phyloP scores from a whole-genome alignment of 306 rosid genomes.

The Castanea sativa region DNA sequence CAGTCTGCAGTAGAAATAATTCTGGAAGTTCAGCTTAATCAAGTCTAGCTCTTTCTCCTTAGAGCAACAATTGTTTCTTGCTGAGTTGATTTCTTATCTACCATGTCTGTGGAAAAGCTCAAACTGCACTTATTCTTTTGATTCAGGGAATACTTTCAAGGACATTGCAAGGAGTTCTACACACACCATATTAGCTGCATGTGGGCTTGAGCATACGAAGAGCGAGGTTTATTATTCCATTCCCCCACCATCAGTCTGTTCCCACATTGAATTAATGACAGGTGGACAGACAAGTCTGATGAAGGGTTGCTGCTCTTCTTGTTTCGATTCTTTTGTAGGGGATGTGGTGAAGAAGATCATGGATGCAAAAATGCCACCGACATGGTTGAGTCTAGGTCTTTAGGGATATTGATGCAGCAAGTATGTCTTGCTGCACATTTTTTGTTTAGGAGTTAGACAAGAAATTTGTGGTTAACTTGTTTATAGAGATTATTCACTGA shows the following conservation, averaged over 20 bases:
- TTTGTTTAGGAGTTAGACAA: conserved; percentile 36
- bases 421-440: conserved; percentile 20
- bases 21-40: no score
- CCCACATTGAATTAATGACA: conserved; percentile 58
- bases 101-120: conserved; percentile 4
- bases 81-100: neutral
- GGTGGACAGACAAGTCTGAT: conserved; percentile 59
- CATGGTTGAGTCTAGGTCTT: conserved; percentile 66
- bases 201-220: conserved; percentile 63
- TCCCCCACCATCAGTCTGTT: conserved; percentile 62
- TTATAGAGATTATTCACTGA: conserved; percentile 55
- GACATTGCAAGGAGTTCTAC: conserved; percentile 56
- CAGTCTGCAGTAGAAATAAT: no score
- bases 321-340: conserved; percentile 71
- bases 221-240: conserved; percentile 44
- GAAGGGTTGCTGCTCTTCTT: conserved; percentile 73
- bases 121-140: conserved; percentile 23
- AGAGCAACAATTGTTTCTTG: no score
- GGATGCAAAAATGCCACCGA: conserved; percentile 40
- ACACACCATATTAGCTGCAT: conserved; percentile 68
- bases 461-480: conserved; percentile 47
- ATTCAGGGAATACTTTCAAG: conserved; percentile 53
- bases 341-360: conserved; percentile 66
- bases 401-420: conserved; percentile 32
- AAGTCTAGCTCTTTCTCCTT: no score